Base-by-base conservation (phyloP, 331 rosid species). In the Saraca asoca region DNA sequence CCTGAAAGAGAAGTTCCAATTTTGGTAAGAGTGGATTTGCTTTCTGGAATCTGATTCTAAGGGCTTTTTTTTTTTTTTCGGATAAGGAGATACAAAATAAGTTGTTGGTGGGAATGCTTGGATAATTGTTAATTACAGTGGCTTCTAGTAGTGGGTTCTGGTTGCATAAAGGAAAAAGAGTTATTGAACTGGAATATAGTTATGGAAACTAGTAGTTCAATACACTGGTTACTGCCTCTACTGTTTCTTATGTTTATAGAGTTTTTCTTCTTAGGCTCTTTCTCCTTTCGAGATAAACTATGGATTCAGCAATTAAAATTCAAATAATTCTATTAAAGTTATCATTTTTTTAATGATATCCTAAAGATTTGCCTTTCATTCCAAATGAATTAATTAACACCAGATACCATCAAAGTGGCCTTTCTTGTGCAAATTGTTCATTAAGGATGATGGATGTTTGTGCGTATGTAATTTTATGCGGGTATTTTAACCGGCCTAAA, bases 241-340 rank as follows among this genome's bases (percentile, higher is more conserved):
- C 55, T 86, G 42, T 78, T 83, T 85, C 81, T 83, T 68, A 72
- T 82, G 62, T 56, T 81, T 68, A 46, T 81, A 54, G 80, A 80
- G 51, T 46, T 80, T n/a, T 79, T 75, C 91, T 80, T 86, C 83
- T 71, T 95, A 95, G 63, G 81, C 90, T 42, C 88, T 94, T 62
- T 94, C 99, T 71, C 99, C 99, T 66, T 77, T 95, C 74, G 99
- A 97, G 70, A 84, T 94, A 44, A 94, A 94, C 78, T 94, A 75
- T 55, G 99, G n/a, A n/a, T n/a, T n/a, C n/a, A n/a, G n/a, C n/a
- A n/a, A n/a, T n/a, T n/a, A n/a, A n/a, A n/a, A n/a, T n/a, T n/a
- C n/a, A n/a, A n/a, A n/a, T n/a, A n/a, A n/a, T n/a, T n/a, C n/a
- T n/a, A n/a, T n/a, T n/a, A n/a, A n/a, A n/a, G n/a, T n/a, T n/a